Evolutionary conservation across 495 filamentous ascomycete species (phyloP).

Genomic region (Aspergillus saccharolyticus): DNA sequence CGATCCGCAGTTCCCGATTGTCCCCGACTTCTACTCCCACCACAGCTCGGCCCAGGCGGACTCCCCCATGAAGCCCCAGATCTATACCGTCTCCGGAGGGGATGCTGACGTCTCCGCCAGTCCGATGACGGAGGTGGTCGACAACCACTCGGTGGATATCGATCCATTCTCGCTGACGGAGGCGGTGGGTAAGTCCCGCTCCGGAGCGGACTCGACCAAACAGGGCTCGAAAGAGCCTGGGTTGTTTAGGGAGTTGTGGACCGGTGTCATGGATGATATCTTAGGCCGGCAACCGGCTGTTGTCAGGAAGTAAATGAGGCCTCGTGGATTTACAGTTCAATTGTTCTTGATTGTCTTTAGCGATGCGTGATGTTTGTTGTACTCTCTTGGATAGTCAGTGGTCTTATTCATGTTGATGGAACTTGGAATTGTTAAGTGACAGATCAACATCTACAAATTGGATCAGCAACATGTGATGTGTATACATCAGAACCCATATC

Average conservation of each 20-base stretch:
- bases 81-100: constrained; percentile 50
- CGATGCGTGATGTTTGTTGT: constrained; percentile 9
- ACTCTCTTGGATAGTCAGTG: background rate
- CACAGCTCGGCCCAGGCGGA: constrained; percentile 17
- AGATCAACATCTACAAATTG: no score
- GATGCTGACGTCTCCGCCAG: constrained; percentile 49
- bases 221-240: constrained; percentile 28
- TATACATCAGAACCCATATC: no score
- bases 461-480: no score
- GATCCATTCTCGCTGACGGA: constrained; percentile 56
- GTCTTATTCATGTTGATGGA: no score
- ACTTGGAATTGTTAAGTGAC: no score
- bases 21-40: constrained; percentile 42
- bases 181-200: constrained; percentile 39
- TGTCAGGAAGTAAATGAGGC: constrained; percentile 21
- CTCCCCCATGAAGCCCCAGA: constrained; percentile 51
- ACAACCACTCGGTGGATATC: constrained; percentile 52
- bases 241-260: constrained; percentile 46
- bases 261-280: constrained; percentile 55
- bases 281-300: constrained; percentile 37
- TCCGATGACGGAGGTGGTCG: constrained; percentile 55
- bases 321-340: background rate
- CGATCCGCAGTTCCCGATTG: constrained; percentile 47
- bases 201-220: constrained; percentile 34
- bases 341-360: constrained; percentile 12